Base-by-base conservation (phyloP, 305 asterid genomes). In the Ilex paraguariensis region DNA sequence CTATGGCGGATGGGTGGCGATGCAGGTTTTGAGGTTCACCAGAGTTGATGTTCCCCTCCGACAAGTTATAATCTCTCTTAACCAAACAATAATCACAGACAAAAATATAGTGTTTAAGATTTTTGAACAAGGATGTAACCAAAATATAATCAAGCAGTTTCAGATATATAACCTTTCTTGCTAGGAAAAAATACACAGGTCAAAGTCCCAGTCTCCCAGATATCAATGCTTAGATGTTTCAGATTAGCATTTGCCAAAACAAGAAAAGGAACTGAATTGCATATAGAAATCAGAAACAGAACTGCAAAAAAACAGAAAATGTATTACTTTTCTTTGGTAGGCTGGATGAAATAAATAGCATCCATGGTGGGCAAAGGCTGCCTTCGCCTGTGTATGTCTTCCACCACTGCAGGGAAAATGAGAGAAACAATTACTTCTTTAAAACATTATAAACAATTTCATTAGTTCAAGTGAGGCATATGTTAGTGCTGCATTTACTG, bases 301-400 rank as follows among this genome's bases (percentile, higher is more conserved):
- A 67, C 39, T 50, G 64, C 30, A 57, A 59, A 63, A 65, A 72
- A 60, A 72, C 46, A n/a, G 61, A 61, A 73, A 51, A 33, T 56
- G 45, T 10, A 58, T 42, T 88, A 94, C 99, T 94, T 94, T 65
- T 94, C 99, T 82, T 87, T 83, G 66, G 95, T 88, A 71, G 99
- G 99, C 80, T 85, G 96, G 73, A 94, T 81, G 75, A 90, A 94
- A 76, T 94, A 94, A 81, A 94, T 82, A 59, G 98, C 98, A 78
- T 91, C 99, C 98, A 91, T 91, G 50, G 96, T 79, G 66, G 98
- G 98, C 66, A 94, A 78, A 42, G 99, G 97, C 70, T 91, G 98
- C 65, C 99, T 79, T 66, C 99, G 80, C 83, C 85, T 88, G 80
- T 91, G 84, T 82, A 94, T 91, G 77, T 94, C 99, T 81, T 94